Evolutionary conservation across 495 filamentous ascomycete species (phyloP), one percentile per base, ranked within the genome.

Genomic region (Sabuloglossum arenarium): DNA sequence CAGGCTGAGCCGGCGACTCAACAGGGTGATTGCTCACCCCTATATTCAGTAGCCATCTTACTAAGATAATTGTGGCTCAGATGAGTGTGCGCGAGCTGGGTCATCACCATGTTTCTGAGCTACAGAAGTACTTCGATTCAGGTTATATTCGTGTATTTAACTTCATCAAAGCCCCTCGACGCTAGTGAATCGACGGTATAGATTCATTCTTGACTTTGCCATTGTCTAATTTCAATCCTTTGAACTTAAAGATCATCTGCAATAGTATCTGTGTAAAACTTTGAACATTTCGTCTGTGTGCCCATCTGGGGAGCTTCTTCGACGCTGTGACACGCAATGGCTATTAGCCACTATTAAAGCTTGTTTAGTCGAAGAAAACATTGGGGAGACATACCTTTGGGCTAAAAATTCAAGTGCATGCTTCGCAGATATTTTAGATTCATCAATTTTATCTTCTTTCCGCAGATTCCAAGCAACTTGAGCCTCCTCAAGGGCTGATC

Each of bases 41-140:
- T 25, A 49, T 49, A 49, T 49, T 49, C 23, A 49, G 45, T 49
- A n/a, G 45, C 45, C 45, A 49, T 49, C 45, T n/a, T 28, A 49
- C 45, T 9, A 49, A 49, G 45, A 49, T n/a, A 25, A n/a, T 25
- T 49, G 45, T 49, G 45, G 42, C 42, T 46, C 42, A 23, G 42
- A 46, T 6, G 45, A 49, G 45, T 49, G 21, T n/a, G n/a, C 14
- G 45, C 45, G 21, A 49, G 45, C 45, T 49, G n/a, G 45, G 45
- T 49, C 21, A 49, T 49, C 45, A 49, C 45, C 25, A 24, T 49
- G 45, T 49, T 49, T 49, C 45, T 25, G 21, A 49, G 45, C 21
- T n/a, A 25, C 8, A 49, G 45, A 49, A 49, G 45, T 23, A 23
- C 45, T 49, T 49, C 45, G 21, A 25, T 25, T 39, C 45, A 49